A percentile compares a stretch with the other conserved stretches of the same genome.
Evolutionary conservation across 169 alveolate species (phyloP).

Genomic region (Eimeria sp.): DNA sequence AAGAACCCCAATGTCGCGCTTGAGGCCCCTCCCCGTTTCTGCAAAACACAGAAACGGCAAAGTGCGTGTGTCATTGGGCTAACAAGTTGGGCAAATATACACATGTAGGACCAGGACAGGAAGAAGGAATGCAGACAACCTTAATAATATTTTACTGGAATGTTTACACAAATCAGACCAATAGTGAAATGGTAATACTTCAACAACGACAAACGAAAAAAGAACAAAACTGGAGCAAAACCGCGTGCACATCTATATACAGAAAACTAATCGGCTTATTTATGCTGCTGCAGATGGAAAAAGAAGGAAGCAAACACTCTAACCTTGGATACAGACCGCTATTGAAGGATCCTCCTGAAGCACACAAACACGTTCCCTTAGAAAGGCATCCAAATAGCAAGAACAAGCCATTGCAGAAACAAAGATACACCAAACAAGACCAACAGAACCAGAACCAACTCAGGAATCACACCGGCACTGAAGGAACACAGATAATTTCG

Average conservation of each 20-base stretch:
- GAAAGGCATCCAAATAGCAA: background rate
- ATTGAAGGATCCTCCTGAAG: conserved; percentile 12
- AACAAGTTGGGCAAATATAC: no score
- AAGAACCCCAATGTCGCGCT: background rate
- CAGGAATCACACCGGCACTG: no score
- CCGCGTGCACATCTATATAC: background rate
- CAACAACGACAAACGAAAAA: no score
- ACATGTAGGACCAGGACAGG: no score
- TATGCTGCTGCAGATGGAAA: background rate
- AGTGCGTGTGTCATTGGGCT: background rate
- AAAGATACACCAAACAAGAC: no score
- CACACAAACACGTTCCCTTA: background rate
- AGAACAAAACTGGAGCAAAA: no score
- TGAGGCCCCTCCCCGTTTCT: background rate
- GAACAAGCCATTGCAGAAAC: background rate
- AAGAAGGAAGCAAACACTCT: background rate
- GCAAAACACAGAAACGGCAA: background rate
- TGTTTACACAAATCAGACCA: no score
- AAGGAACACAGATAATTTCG: no score
- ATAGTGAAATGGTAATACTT: no score
- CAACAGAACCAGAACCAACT: background rate
- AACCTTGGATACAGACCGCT: background rate
- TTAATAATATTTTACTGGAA: no score
- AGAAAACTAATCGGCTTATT: background rate
- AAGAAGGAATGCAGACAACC: no score